Conservation (phyloP, 2,329 filamentous ascomycete species). For the Penicillium brevicompactum region DNA sequence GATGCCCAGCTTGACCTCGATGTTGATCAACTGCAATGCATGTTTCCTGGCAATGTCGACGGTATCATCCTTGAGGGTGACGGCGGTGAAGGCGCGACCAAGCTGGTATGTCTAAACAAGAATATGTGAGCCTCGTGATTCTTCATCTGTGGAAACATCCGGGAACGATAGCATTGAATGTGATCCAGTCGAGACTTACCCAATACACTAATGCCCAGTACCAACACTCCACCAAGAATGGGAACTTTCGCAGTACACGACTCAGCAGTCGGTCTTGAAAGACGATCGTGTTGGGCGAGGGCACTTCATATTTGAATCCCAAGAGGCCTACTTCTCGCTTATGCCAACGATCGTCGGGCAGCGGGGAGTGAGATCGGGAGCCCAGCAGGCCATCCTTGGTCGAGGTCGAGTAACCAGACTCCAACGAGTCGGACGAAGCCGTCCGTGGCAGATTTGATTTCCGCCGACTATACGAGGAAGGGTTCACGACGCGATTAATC, state of each 20-base stretch:
- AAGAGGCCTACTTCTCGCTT: conserved; percentile 52
- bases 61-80: conserved; percentile 68
- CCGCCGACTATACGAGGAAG: conserved; percentile 17
- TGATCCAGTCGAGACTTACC: conserved; percentile 51
- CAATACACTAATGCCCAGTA: conserved; percentile 78
- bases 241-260: conserved; percentile 66
- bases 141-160: not conserved
- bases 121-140: conserved; percentile 7
- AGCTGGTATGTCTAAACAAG: conserved; percentile 69
- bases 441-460: conserved; percentile 24
- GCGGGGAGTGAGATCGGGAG: conserved; percentile 36
- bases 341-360: conserved; percentile 53
- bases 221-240: conserved; percentile 74
- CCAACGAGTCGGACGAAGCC: conserved; percentile 40
- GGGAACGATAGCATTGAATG: not conserved
- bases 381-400: conserved; percentile 39
- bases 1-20: conserved; percentile 66
- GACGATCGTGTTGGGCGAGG: conserved; percentile 63
- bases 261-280: conserved; percentile 64
- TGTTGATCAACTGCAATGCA: conserved; percentile 66
- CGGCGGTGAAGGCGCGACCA: conserved; percentile 69
- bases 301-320: conserved; percentile 51
- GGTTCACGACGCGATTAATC: conserved; percentile 54
- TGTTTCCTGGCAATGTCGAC: conserved; percentile 69
- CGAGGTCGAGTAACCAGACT: conserved; percentile 44